Conservation (phyloP, 1,284 basidiomycete species). For the Leucoagaricus sp. region DNA sequence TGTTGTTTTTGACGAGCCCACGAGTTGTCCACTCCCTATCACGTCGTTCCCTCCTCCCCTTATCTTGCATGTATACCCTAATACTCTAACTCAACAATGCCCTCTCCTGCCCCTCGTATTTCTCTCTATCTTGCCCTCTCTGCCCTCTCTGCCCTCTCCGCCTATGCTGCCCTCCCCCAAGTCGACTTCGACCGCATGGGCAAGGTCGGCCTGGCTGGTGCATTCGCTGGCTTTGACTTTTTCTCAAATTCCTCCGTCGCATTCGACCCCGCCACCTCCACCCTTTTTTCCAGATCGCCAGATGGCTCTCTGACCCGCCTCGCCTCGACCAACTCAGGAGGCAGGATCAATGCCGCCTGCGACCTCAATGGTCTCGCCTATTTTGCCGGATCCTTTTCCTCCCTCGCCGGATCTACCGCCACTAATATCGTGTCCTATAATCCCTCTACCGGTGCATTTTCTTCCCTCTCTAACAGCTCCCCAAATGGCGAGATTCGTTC, state of each 20-base stretch:
- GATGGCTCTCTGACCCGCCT: conserved; percentile 65
- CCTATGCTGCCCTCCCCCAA: conserved; percentile 65
- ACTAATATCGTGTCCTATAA: conserved; percentile 77
- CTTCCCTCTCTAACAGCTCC: conserved; percentile 57
- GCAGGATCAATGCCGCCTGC: conserved; percentile 68
- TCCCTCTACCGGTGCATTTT: conserved; percentile 57
- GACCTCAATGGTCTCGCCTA: conserved; percentile 65
- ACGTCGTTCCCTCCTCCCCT: conserved; percentile 6
- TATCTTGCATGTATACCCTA: conserved; percentile 24
- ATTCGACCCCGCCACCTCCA: conserved; percentile 69
- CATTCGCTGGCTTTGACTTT: conserved; percentile 84
- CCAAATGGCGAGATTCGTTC: conserved; percentile 76
- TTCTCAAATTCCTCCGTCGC: conserved; percentile 60
- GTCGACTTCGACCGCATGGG: conserved; percentile 94
- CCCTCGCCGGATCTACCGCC: conserved; percentile 57
- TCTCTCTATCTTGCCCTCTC: conserved; percentile 32
- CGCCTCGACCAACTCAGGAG: conserved; percentile 72
- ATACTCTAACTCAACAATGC: conserved; percentile 14
- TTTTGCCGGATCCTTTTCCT: conserved; percentile 77
- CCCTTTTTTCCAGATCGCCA: conserved; percentile 65
- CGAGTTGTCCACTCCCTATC: conserved; percentile 20
- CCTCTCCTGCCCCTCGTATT: conserved; percentile 17
- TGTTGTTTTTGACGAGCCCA: conserved; percentile 22
- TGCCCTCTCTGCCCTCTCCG: conserved; percentile 33
- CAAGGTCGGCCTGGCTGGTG: conserved; percentile 81